Percentiles rank a stretch among this genome's conserved stretches.
These are phyloP conservation scores for Pythium sp. DNA, from an alignment of 352 stramenopile species.

Conservation along the genomic window DNA sequence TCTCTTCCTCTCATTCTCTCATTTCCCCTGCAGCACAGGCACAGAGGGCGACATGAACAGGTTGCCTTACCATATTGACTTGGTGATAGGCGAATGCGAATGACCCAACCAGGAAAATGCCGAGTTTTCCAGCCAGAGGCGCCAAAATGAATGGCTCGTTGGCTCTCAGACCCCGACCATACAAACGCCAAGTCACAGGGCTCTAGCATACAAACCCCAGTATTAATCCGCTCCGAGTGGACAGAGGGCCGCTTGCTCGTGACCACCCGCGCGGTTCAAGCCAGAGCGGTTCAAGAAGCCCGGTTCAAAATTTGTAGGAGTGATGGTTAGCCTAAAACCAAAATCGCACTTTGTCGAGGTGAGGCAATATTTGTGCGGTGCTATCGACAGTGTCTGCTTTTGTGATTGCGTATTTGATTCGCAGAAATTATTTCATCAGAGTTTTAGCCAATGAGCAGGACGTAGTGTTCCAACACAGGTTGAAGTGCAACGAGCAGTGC, in stretches of 20 bases:
- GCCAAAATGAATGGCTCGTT: constrained; percentile 85
- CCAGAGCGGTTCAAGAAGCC: neutral
- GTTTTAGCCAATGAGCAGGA: neutral
- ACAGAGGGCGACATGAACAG: constrained; percentile 7
- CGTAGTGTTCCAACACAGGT: no score
- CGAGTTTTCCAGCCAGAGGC: constrained; percentile 20
- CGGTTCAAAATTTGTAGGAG: neutral
- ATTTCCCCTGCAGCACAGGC: neutral
- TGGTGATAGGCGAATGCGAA: constrained; percentile 88
- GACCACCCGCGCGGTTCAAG: neutral
- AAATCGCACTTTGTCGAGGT: neutral
- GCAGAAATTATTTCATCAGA: neutral
- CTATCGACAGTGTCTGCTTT: neutral
- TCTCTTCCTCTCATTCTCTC: neutral
- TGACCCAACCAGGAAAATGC: constrained; percentile 35
- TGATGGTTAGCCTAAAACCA: neutral
- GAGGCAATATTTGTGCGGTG: neutral
- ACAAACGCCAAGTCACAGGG: constrained; percentile 36
- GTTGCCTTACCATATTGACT: constrained; percentile 86
- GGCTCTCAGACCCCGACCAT: constrained; percentile 38
- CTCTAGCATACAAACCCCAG: constrained; percentile 37
- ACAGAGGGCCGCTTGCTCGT: neutral
- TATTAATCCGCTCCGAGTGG: constrained; percentile 7
- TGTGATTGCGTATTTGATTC: neutral
- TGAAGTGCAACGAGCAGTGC: neutral